These are phyloP conservation scores for Beauveria rudraprayagi DNA, from an alignment of 2,329 filamentous ascomycete species.

Conservation along the genomic window DNA sequence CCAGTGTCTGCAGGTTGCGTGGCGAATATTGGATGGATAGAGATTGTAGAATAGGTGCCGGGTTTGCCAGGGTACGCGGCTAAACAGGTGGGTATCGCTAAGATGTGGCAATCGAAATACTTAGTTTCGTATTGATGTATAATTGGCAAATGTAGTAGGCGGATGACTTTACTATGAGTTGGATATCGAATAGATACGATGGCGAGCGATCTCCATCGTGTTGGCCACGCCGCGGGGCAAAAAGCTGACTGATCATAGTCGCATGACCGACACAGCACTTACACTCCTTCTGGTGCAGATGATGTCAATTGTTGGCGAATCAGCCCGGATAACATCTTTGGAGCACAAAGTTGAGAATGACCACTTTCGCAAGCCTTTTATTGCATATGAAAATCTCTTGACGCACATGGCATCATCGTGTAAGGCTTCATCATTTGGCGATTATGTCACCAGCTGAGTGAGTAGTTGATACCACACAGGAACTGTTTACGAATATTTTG, in stretches of 20 bases:
- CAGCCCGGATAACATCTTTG: background rate
- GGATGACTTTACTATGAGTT: background rate
- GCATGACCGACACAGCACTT: background rate
- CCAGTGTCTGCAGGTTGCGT: background rate
- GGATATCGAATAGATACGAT: background rate
- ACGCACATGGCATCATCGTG: background rate
- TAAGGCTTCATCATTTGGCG: no score
- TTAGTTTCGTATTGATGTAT: background rate
- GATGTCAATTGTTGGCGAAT: background rate
- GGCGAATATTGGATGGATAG: background rate
- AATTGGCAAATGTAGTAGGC: background rate
- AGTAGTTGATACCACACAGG: no score
- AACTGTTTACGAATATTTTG: no score
- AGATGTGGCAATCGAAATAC: background rate
- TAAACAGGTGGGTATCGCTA: background rate
- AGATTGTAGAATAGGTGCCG: no score
- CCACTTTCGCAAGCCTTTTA: background rate
- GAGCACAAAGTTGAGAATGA: background rate
- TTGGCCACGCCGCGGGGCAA: constrained; percentile 9
- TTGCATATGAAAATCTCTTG: background rate
- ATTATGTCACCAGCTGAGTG: no score
- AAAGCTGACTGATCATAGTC: constrained; percentile 6
- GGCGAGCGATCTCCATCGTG: constrained; percentile 1
- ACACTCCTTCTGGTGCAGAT: background rate
- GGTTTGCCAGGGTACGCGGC: background rate